Conservation (phyloP, 768 basidiomycete genomes). For the Tephrocybe sp. region DNA sequence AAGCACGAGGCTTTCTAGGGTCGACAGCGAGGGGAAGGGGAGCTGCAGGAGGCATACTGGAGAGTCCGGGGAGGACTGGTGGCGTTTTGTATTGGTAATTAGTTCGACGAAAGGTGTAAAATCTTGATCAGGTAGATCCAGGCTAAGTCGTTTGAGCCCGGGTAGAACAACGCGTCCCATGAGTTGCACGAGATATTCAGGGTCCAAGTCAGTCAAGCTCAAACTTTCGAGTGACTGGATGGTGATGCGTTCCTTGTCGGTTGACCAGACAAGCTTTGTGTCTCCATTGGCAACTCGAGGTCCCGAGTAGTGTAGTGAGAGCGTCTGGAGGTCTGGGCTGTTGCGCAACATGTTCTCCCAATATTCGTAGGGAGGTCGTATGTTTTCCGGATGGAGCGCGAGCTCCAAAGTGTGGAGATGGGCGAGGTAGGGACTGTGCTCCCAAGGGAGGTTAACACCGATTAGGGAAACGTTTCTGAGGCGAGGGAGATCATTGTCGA, state of each 20-base stretch:
- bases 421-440: slow-evolving; percentile 43
- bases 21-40: slow-evolving; percentile 29
- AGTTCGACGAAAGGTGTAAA: slow-evolving; percentile 44
- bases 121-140: slow-evolving; percentile 56
- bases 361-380: slow-evolving; percentile 50
- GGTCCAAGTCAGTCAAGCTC: slow-evolving; percentile 52
- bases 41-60: slow-evolving; percentile 7
- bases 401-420: slow-evolving; percentile 51
- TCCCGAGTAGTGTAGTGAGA: slow-evolving; percentile 59
- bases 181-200: slow-evolving; percentile 46
- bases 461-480: slow-evolving; percentile 57
- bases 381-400: slow-evolving; percentile 57
- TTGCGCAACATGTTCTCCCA: slow-evolving; percentile 54
- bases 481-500: slow-evolving; percentile 48
- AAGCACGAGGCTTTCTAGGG: slow-evolving; percentile 35
- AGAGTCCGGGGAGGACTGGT: slow-evolving; percentile 1
- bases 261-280: slow-evolving; percentile 33
- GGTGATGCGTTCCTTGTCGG: slow-evolving; percentile 27
- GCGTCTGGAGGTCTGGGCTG: slow-evolving; percentile 43
- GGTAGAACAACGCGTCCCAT: slow-evolving; percentile 47
- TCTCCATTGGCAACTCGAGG: slow-evolving; percentile 36
- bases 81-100: slow-evolving; percentile 21
- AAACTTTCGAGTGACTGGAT: slow-evolving; percentile 41
- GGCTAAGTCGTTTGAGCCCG: slow-evolving; percentile 37
- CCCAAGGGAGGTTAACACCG: slow-evolving; percentile 66